Evolutionary conservation across 106 monocot genomes (phyloP).

Genomic region (Apostasia shenzhenica): DNA sequence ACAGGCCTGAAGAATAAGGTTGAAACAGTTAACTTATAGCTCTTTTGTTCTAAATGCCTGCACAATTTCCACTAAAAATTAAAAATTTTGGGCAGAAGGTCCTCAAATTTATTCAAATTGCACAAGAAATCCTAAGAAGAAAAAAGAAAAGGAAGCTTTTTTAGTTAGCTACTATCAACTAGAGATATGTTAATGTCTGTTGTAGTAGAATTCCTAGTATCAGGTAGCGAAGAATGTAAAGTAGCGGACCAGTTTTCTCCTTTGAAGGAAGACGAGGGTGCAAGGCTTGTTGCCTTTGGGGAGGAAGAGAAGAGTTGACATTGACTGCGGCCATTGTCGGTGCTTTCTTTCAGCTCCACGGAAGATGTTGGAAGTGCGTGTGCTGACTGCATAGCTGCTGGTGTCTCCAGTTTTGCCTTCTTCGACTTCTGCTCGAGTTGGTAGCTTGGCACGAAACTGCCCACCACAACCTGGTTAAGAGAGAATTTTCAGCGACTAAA

Average conservation of each 20-base stretch:
- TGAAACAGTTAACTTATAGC: no score
- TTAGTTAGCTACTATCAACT: not conserved
- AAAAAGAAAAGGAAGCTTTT: no score
- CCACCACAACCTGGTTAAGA: constrained; percentile 33
- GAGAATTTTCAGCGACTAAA: no score
- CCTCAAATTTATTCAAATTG: no score
- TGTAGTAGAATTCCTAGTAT: constrained; percentile 21
- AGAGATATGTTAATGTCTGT: constrained; percentile 44
- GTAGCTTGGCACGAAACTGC: constrained; percentile 34
- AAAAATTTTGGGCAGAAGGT: no score
- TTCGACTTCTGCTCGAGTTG: constrained; percentile 37
- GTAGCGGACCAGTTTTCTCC: constrained; percentile 36
- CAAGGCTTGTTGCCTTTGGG: constrained; percentile 10
- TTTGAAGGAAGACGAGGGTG: constrained; percentile 14
- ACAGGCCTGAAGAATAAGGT: no score
- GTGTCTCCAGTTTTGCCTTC: constrained; percentile 14
- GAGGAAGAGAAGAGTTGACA: constrained; percentile 7
- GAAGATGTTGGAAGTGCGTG: constrained; percentile 6
- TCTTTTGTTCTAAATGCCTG: no score
- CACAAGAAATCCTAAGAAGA: no score
- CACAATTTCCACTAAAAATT: no score
- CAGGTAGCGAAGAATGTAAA: constrained; percentile 12
- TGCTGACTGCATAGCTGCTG: constrained; percentile 7
- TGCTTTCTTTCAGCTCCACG: constrained; percentile 14
- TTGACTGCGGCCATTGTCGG: constrained; percentile 10